phyloP scores from a whole-genome alignment of 1,284 basidiomycete genomes.

The Fistulinella cinereoalba region DNA sequence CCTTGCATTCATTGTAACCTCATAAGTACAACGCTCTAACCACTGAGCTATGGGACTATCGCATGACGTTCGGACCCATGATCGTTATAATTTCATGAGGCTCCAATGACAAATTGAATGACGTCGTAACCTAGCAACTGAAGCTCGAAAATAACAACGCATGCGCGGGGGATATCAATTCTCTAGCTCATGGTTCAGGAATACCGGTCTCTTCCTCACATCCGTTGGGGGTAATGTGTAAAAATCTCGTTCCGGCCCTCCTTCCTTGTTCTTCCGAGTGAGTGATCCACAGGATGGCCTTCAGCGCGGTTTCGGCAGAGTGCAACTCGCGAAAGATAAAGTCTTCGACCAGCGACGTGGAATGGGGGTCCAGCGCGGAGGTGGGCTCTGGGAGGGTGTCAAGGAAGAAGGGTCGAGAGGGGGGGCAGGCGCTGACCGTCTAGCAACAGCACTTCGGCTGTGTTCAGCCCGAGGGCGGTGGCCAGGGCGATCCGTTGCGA shows the following conservation, averaged over 20 bases:
- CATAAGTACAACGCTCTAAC: slow-evolving; percentile 41
- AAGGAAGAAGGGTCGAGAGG: background rate
- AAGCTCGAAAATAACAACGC: too few species aligned
- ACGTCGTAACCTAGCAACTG: too few species aligned
- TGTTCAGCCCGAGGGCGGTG: slow-evolving; percentile 65
- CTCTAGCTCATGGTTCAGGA: slow-evolving; percentile 17
- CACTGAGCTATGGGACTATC: slow-evolving; percentile 40
- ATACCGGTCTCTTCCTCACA: slow-evolving; percentile 44
- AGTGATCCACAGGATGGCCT: slow-evolving; percentile 83
- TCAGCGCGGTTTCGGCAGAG: slow-evolving; percentile 48
- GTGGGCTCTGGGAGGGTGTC: slow-evolving; percentile 69
- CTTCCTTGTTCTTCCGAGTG: slow-evolving; percentile 78
- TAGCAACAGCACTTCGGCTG: slow-evolving; percentile 77
- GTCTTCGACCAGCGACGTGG: slow-evolving; percentile 63
- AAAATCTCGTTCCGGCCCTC: slow-evolving; percentile 68
- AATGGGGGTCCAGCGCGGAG: slow-evolving; percentile 76
- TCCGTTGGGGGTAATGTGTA: slow-evolving; percentile 48
- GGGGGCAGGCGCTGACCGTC: slow-evolving; percentile 54
- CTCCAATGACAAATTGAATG: too few species aligned
- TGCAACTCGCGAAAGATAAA: slow-evolving; percentile 54
- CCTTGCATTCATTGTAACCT: slow-evolving; percentile 38
- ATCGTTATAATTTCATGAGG: background rate
- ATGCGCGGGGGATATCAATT: background rate
- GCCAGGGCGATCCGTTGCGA: slow-evolving; percentile 78
- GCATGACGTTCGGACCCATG: rapidly evolving